Evolutionary conservation across 352 stramenopile genomes (phyloP).

Genomic region (Lagenidium giganteum): DNA sequence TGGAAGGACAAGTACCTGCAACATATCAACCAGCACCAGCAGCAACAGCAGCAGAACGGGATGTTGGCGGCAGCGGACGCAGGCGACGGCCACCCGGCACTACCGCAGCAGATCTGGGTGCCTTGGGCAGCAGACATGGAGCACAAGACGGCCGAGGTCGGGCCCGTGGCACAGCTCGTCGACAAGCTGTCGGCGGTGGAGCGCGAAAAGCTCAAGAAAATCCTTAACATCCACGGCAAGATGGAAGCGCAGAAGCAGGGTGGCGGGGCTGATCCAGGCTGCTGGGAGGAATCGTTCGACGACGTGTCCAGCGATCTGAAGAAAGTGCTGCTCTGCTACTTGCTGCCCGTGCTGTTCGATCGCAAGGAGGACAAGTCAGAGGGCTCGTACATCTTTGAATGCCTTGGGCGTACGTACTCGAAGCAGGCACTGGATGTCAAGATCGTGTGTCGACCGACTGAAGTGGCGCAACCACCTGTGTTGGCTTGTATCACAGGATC

Average conservation of each 20-base stretch:
- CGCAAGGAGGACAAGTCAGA: slow-evolving; percentile 13
- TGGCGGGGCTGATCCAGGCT: too few species aligned
- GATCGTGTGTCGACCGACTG: slow-evolving; percentile 21
- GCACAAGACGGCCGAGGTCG: slow-evolving; percentile 7
- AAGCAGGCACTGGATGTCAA: slow-evolving; percentile 63
- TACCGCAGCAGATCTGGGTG: background rate
- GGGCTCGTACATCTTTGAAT: slow-evolving; percentile 25
- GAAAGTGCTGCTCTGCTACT: slow-evolving; percentile 43
- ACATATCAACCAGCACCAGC: slow-evolving; percentile 21
- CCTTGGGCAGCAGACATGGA: background rate
- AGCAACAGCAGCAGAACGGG: background rate
- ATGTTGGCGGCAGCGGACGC: background rate
- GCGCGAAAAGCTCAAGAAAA: slow-evolving; percentile 40
- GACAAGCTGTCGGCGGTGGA: slow-evolving; percentile 45
- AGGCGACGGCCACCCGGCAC: background rate
- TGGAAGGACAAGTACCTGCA: slow-evolving; percentile 72
- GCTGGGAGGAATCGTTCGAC: slow-evolving; percentile 37
- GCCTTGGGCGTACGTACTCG: slow-evolving; percentile 47
- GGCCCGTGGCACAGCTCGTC: slow-evolving; percentile 25
- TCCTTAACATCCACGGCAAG: slow-evolving; percentile 31
- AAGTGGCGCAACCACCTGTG: too few species aligned
- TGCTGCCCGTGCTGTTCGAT: slow-evolving; percentile 46
- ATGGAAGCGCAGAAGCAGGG: slow-evolving; percentile 1
- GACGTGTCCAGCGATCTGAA: slow-evolving; percentile 53
- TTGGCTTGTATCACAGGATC: background rate